A percentile compares a stretch with the other conserved stretches of the same genome.
Evolutionary conservation across 257 asterid species (phyloP).

Genomic region (Plantago major): DNA sequence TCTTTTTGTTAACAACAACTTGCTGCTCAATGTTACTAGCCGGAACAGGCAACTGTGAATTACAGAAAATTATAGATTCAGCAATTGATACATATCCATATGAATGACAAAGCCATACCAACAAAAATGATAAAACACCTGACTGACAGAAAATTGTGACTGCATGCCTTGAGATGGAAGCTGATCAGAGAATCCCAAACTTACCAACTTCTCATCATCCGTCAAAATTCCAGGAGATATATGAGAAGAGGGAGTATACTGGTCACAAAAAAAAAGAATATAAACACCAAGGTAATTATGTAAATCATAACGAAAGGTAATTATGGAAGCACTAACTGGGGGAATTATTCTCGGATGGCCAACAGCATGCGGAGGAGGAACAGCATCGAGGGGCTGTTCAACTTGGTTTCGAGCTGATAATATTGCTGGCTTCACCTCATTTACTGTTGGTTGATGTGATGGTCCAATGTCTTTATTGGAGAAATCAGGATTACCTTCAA

Average conservation of each 20-base stretch:
- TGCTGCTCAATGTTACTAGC: conserved; percentile 84
- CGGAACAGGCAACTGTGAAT: conserved; percentile 64
- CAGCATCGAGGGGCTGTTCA: conserved; percentile 64
- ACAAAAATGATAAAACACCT: conserved; percentile 38
- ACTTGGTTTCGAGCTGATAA: conserved; percentile 61
- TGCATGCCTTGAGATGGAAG: conserved; percentile 73
- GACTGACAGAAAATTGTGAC: conserved; percentile 63
- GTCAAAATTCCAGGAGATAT: conserved; percentile 58
- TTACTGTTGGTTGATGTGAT: conserved; percentile 57
- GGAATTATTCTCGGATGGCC: conserved; percentile 63
- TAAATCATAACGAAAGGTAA: not conserved
- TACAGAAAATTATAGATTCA: conserved; percentile 11
- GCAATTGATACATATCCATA: conserved; percentile 10
- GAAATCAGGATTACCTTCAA: conserved; percentile 97
- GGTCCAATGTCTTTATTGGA: conserved; percentile 79
- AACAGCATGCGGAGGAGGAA: conserved; percentile 56
- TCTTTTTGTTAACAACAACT: conserved; percentile 76
- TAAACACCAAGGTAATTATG: not conserved
- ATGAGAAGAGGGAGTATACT: conserved; percentile 70
- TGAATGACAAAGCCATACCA: conserved; percentile 13
- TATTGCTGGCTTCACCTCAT: conserved; percentile 70
- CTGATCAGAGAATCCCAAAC: conserved; percentile 76
- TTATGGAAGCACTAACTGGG: conserved; percentile 46
- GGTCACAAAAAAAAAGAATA: conserved; percentile 14
- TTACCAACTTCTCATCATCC: conserved; percentile 78